Percentiles rank a stretch among this genome's conserved stretches.
Evolutionary conservation across 768 basidiomycete species (phyloP).

Genomic region (Psilocybe sp.): DNA sequence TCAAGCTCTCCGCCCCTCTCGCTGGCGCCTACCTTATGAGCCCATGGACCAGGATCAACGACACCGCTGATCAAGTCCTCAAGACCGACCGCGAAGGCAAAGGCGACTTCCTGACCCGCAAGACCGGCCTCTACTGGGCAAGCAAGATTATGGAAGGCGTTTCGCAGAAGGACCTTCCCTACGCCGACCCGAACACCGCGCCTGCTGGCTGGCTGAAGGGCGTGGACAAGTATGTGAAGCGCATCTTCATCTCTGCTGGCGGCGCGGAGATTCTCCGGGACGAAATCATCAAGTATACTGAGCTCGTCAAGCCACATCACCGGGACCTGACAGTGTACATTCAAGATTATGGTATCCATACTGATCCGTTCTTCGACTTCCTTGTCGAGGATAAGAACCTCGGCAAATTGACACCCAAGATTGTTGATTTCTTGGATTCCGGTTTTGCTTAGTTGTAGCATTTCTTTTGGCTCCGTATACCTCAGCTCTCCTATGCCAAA

Average conservation of each 20-base stretch:
- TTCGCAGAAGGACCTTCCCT: slow-evolving; percentile 13
- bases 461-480: not conserved
- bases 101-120: slow-evolving; percentile 20
- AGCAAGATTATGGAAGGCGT: slow-evolving; percentile 15
- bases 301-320: slow-evolving; percentile 9
- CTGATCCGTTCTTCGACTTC: slow-evolving; percentile 19
- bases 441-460: not conserved
- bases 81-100: slow-evolving; percentile 12
- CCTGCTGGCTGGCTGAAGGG: slow-evolving; percentile 27
- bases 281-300: slow-evolving; percentile 22
- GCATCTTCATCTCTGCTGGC: slow-evolving; percentile 27
- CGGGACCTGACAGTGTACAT: slow-evolving; percentile 13
- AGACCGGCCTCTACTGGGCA: slow-evolving; percentile 17
- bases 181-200: slow-evolving; percentile 23
- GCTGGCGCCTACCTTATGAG: slow-evolving; percentile 23
- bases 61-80: slow-evolving; percentile 4
- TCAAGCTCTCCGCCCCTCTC: slow-evolving; percentile 18
- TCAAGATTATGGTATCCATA: slow-evolving; percentile 17
- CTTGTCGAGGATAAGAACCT: slow-evolving; percentile 14
- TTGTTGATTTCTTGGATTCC: slow-evolving; percentile 17
- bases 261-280: slow-evolving; percentile 24
- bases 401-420: slow-evolving; percentile 14
- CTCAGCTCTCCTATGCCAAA: not conserved
- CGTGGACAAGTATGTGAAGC: slow-evolving; percentile 17
- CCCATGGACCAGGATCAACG: slow-evolving; percentile 32